These are phyloP conservation scores for Microbotryum silenes-acaulis DNA, from an alignment of 1,284 basidiomycete species.

Conservation along the genomic window DNA sequence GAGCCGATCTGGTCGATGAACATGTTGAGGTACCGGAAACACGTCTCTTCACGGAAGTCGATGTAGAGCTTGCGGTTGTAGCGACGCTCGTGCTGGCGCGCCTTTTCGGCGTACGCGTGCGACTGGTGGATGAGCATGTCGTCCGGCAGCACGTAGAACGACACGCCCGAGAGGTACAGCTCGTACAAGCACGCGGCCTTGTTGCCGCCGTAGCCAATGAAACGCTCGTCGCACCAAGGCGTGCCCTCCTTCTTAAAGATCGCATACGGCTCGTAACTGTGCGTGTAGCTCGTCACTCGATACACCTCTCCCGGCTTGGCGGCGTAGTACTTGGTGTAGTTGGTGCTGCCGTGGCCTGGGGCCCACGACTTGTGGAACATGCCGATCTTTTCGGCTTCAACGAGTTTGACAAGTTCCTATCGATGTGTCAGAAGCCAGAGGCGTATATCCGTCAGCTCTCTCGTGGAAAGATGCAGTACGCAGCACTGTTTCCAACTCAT, in stretches of 20 bases:
- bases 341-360: constrained; percentile 67
- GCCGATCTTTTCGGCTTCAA: constrained; percentile 50
- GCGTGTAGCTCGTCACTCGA: constrained; percentile 61
- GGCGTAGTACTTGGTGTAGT: constrained; percentile 61
- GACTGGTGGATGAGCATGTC: constrained; percentile 77
- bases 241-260: constrained; percentile 66
- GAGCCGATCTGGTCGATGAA: constrained; percentile 32
- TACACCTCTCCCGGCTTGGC: constrained; percentile 61
- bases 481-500: constrained; percentile 14
- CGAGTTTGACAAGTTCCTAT: constrained; percentile 53
- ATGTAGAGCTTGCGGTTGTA: constrained; percentile 67
- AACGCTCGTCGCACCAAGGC: constrained; percentile 80
- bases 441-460: neutral
- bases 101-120: constrained; percentile 64
- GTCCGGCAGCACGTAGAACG: constrained; percentile 69
- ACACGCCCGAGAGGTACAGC: constrained; percentile 58
- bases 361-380: constrained; percentile 71
- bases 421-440: neutral
- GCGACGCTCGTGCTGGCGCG: constrained; percentile 48
- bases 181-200: constrained; percentile 61
- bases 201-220: constrained; percentile 71
- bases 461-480: neutral
- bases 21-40: constrained; percentile 37
- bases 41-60: constrained; percentile 45
- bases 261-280: constrained; percentile 75